A percentile compares a stretch with the other conserved stretches of the same genome.
Conservation (phyloP, 1,284 basidiomycete species). For the Gymnopus androsaceus region DNA sequence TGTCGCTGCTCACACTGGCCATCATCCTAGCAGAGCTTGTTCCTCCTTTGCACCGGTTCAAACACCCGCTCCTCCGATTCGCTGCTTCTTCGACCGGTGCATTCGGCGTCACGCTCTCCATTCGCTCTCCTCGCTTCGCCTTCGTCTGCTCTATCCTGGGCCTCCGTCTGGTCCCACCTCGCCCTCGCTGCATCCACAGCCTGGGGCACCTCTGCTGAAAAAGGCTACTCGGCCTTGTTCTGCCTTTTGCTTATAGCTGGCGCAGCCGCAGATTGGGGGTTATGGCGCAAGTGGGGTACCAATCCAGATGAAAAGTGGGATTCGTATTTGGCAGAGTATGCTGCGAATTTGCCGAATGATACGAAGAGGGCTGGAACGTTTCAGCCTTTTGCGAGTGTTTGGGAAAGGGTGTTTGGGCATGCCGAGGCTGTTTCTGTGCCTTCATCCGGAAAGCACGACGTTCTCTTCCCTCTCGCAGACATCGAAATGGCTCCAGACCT, state of each 20-base stretch:
- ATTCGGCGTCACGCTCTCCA: constrained; percentile 54
- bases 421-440: too few relatives aligned
- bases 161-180: constrained; percentile 61
- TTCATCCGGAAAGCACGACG: too few relatives aligned
- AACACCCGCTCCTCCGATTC: constrained; percentile 50
- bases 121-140: constrained; percentile 56
- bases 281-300: constrained; percentile 57
- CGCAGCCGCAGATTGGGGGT: constrained; percentile 52
- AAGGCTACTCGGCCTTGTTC: constrained; percentile 58
- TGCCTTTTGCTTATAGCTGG: constrained; percentile 55
- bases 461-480: too few relatives aligned
- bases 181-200: not conserved
- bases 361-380: constrained; percentile 47
- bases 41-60: constrained; percentile 41
- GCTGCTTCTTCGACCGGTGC: constrained; percentile 56
- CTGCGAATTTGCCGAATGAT: constrained; percentile 47
- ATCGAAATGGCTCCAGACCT: too few relatives aligned
- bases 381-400: constrained; percentile 50
- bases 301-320: constrained; percentile 79
- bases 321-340: constrained; percentile 60
- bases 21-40: constrained; percentile 35
- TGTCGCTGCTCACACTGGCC: constrained; percentile 39
- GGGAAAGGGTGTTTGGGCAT: constrained; percentile 47
- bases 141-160: constrained; percentile 48
- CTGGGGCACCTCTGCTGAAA: constrained; percentile 58